Percentiles rank a stretch among this genome's conserved stretches.
Evolutionary conservation across 768 basidiomycete genomes (phyloP).

Genomic region (Serpula lacrymans): DNA sequence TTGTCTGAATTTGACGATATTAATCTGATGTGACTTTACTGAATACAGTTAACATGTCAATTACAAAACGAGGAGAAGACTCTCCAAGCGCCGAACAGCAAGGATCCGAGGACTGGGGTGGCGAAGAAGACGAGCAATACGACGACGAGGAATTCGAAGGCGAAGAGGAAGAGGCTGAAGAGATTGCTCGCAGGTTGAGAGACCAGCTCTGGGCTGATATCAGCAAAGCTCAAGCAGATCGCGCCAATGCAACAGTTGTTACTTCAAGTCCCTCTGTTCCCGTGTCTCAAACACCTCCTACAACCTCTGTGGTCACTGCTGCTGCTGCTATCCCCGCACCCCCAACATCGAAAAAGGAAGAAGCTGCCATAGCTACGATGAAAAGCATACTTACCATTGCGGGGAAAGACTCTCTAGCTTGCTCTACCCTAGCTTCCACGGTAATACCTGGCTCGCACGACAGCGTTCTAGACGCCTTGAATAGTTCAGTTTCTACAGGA

Average conservation of each 20-base stretch:
- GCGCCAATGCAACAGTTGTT: constrained; percentile 21
- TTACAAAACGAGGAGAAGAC: too few species aligned
- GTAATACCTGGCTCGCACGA: constrained; percentile 43
- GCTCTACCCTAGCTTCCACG: constrained; percentile 48
- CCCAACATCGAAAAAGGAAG: constrained; percentile 41
- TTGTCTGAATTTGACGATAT: too few species aligned
- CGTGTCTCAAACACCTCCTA: constrained; percentile 5
- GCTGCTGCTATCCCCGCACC: constrained; percentile 4
- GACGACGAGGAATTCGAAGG: constrained; percentile 60
- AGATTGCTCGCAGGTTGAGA: constrained; percentile 69
- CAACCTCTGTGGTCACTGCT: constrained; percentile 11
- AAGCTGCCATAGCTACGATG: constrained; percentile 63
- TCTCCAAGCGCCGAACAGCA: too few species aligned
- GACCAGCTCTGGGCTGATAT: constrained; percentile 80
- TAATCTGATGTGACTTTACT: too few species aligned
- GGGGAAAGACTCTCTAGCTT: constrained; percentile 54
- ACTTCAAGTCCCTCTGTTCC: constrained; percentile 7
- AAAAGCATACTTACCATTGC: constrained; percentile 57
- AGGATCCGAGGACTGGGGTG: constrained; percentile 41
- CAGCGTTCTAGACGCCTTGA: constrained; percentile 56
- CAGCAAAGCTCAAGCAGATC: constrained; percentile 55
- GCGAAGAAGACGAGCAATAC: constrained; percentile 42
- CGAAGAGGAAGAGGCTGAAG: constrained; percentile 65
- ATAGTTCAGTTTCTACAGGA: constrained; percentile 43
- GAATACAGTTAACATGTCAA: too few species aligned